phyloP scores from a whole-genome alignment of 352 stramenopile genomes.

The Pythium guiyangense region DNA sequence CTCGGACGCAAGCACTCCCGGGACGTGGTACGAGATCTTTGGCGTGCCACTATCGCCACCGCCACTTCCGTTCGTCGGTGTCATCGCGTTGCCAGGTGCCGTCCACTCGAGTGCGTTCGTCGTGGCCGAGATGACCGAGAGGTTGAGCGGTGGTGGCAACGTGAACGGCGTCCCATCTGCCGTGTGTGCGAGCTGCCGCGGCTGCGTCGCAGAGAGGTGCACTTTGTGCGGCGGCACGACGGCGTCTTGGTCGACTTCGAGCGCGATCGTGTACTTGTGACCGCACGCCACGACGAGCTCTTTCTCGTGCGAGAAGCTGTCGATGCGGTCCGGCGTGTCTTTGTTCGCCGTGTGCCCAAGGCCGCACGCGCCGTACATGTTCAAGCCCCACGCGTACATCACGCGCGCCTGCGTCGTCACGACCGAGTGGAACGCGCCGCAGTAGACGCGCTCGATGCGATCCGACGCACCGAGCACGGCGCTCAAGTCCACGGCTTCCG shows the following conservation, averaged over 20 bases:
- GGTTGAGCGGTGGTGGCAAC: slow-evolving; percentile 12
- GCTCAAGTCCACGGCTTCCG: slow-evolving; percentile 55
- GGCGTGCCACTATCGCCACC: neutral
- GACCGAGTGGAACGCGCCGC: slow-evolving; percentile 78
- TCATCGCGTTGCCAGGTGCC: neutral
- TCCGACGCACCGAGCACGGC: slow-evolving; percentile 41
- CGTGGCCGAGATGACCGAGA: slow-evolving; percentile 8
- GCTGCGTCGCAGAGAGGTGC: slow-evolving; percentile 9
- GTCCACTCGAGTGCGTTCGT: slow-evolving; percentile 8
- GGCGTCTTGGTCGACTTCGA: slow-evolving; percentile 39
- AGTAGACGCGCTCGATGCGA: slow-evolving; percentile 52
- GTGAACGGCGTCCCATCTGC: neutral
- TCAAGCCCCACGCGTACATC: slow-evolving; percentile 79
- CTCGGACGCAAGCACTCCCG: too few species aligned
- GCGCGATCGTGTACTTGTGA: slow-evolving; percentile 77
- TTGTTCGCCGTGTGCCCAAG: slow-evolving; percentile 78
- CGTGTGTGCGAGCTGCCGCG: slow-evolving; percentile 7
- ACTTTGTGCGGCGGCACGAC: slow-evolving; percentile 8
- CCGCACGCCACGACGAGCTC: slow-evolving; percentile 68
- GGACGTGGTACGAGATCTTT: slow-evolving; percentile 3
- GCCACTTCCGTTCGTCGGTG: too few species aligned
- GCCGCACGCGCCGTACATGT: slow-evolving; percentile 75
- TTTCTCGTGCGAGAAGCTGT: slow-evolving; percentile 55
- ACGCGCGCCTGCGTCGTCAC: slow-evolving; percentile 54
- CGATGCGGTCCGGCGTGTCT: slow-evolving; percentile 69